These are phyloP conservation scores for Penicillium oxalicum DNA, from an alignment of 2,329 filamentous ascomycete genomes.

Conservation along the genomic window DNA sequence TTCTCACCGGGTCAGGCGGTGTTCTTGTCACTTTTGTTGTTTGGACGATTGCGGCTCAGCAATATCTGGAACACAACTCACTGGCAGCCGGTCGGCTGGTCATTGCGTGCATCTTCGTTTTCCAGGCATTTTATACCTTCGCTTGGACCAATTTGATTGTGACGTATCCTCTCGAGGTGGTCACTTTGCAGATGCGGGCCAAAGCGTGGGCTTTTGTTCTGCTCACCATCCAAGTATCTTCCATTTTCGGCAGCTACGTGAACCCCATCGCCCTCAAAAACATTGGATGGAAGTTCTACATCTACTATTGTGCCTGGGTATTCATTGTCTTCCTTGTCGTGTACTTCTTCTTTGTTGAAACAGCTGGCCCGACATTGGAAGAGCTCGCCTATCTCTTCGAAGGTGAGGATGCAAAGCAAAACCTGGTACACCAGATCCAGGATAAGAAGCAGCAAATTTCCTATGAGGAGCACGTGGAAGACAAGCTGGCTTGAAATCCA, in stretches of 20 bases:
- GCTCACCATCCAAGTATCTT: slow-evolving; percentile 28
- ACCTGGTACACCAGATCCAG: slow-evolving; percentile 6
- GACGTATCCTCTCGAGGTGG: slow-evolving; percentile 41
- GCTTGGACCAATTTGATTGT: slow-evolving; percentile 43
- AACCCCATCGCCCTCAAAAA: slow-evolving; percentile 23
- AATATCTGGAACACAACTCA: slow-evolving; percentile 22
- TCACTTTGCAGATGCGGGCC: slow-evolving; percentile 41
- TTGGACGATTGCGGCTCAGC: slow-evolving; percentile 48
- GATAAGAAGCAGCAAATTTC: slow-evolving; percentile 9
- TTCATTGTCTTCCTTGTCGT: slow-evolving; percentile 9
- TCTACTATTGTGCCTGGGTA: slow-evolving; percentile 21
- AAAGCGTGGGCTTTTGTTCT: slow-evolving; percentile 41
- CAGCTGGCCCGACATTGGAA: slow-evolving; percentile 6
- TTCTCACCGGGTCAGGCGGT: slow-evolving; percentile 38
- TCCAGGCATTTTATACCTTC: slow-evolving; percentile 40
- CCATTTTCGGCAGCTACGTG: slow-evolving; percentile 22
- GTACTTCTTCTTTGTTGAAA: slow-evolving; percentile 11
- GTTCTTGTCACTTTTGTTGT: slow-evolving; percentile 40
- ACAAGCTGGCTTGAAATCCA: slow-evolving; percentile 3
- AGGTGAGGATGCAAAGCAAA: slow-evolving; percentile 6
- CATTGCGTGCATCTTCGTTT: slow-evolving; percentile 41
- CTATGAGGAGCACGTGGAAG: slow-evolving; percentile 8
- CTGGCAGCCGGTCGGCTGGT: slow-evolving; percentile 32
- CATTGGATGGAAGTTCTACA: slow-evolving; percentile 26
- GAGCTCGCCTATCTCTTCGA: slow-evolving; percentile 10